A percentile compares a stretch with the other conserved stretches of the same genome.
These are phyloP conservation scores for Citrus australasica DNA, from an alignment of 345 rosid species.

Conservation along the genomic window DNA sequence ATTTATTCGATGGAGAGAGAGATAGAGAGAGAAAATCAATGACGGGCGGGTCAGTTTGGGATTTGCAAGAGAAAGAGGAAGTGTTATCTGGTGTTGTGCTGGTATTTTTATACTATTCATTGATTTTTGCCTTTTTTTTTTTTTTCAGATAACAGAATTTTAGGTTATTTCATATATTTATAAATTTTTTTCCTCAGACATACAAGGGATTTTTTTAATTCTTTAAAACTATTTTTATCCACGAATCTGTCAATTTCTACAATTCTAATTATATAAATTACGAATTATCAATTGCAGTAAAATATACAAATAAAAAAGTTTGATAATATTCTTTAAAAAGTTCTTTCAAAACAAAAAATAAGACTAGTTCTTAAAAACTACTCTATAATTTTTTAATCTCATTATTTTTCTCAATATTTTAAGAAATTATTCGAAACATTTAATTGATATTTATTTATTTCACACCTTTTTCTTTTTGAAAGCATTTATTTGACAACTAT, in stretches of 20 bases:
- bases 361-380: too few species aligned
- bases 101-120: not conserved
- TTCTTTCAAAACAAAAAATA: not conserved
- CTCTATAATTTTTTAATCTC: not conserved
- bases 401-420: too few species aligned
- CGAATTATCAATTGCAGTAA: too few species aligned
- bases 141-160: not conserved
- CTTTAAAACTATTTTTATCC: not conserved
- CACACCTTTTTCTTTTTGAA: not conserved
- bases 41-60: constrained; percentile 7
- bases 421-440: too few species aligned
- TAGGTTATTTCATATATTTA: not conserved
- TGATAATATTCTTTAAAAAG: too few species aligned
- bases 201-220: not conserved
- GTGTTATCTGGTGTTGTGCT: not conserved
- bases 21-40: not conserved
- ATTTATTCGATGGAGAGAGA: not conserved
- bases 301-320: too few species aligned
- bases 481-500: not conserved
- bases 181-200: not conserved
- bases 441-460: not conserved
- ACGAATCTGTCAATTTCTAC: not conserved
- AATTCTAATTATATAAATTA: not conserved
- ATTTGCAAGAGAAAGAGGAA: not conserved
- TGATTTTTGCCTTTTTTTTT: not conserved